Conservation (phyloP, 768 basidiomycete species). For the Mrakia frigida region DNA sequence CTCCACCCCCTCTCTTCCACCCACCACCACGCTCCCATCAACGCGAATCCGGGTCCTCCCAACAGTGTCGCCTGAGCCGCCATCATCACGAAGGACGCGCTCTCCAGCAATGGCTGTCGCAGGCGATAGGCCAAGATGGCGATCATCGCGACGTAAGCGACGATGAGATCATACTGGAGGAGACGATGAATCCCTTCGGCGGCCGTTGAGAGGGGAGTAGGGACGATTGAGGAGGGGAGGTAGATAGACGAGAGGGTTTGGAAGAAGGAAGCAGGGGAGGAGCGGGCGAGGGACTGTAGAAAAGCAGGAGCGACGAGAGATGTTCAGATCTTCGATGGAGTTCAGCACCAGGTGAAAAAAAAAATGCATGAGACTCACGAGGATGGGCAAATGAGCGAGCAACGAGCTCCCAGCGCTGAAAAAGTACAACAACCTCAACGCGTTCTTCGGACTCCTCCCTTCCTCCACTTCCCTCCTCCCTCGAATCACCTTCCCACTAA, state of each 20-base stretch:
- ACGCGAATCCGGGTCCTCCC: neutral
- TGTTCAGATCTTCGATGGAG: too few species aligned
- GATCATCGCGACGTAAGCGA: neutral
- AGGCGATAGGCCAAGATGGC: neutral
- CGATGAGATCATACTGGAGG: neutral
- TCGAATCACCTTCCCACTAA: neutral
- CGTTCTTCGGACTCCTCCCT: neutral
- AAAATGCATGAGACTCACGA: too few species aligned
- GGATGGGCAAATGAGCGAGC: neutral
- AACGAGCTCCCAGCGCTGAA: neutral
- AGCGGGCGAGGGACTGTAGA: neutral
- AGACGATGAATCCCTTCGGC: neutral
- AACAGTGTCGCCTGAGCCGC: neutral
- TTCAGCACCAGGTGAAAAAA: too few species aligned
- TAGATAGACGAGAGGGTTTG: neutral
- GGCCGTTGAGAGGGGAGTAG: neutral
- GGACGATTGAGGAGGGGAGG: neutral
- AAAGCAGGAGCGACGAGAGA: neutral
- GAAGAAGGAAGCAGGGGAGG: neutral
- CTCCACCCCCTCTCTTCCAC: conserved; percentile 3
- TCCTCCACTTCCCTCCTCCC: neutral
- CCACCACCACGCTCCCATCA: neutral
- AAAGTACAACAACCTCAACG: neutral
- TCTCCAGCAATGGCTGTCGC: neutral
- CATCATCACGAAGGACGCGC: neutral